Evolutionary conservation across 345 rosid genomes (phyloP).

Genomic region (Hirschfeldia incana): DNA sequence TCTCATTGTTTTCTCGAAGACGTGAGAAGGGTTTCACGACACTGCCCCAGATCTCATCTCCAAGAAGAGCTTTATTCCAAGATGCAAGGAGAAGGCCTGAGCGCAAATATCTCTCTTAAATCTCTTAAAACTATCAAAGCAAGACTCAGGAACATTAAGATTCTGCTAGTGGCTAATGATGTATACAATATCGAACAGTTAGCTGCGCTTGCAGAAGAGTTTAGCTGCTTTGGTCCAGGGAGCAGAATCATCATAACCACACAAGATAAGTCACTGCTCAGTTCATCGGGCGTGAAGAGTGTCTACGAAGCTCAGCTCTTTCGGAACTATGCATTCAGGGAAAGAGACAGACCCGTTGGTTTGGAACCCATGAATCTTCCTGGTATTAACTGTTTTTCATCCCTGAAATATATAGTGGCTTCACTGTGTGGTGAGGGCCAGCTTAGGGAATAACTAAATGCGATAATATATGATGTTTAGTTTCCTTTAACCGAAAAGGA

Average conservation of each 20-base stretch:
- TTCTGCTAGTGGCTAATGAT: conserved; percentile 37
- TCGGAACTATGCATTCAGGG: not conserved
- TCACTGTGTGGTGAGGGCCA: not conserved
- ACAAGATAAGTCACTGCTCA: conserved; percentile 33
- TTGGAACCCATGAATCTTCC: conserved; percentile 16
- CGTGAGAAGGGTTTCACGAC: not conserved
- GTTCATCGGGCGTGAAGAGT: not conserved
- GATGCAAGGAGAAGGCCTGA: conserved; percentile 33
- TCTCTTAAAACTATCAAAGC: conserved; percentile 23
- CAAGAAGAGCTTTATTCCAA: conserved; percentile 30
- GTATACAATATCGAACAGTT: conserved; percentile 30
- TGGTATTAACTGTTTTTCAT: not conserved
- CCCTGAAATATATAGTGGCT: not conserved
- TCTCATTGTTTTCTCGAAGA: conserved; percentile 32
- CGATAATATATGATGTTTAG: too few relatives aligned
- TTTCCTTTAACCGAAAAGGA: too few relatives aligned
- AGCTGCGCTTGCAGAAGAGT: conserved; percentile 32
- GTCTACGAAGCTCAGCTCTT: conserved; percentile 37
- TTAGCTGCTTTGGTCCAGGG: conserved; percentile 41
- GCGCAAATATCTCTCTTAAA: not conserved
- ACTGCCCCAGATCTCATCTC: conserved; percentile 7
- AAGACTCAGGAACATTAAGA: conserved; percentile 27
- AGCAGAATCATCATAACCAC: conserved; percentile 39
- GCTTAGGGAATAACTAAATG: not conserved
- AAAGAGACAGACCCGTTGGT: too few relatives aligned